Evolutionary conservation across 768 basidiomycete species (phyloP).

Genomic region (Pleurotus sapidus): DNA sequence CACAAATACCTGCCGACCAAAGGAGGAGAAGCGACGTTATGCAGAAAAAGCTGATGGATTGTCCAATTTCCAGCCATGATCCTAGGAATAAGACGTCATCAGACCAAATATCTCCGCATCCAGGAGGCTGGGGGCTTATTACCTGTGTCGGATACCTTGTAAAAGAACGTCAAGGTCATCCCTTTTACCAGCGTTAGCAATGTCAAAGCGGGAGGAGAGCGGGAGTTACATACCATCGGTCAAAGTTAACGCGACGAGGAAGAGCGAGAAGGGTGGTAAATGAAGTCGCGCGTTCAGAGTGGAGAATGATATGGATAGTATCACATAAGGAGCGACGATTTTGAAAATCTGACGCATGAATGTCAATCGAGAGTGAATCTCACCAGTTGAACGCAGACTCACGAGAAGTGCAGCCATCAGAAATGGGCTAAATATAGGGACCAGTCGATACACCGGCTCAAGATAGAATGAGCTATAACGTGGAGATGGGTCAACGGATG

Average conservation of each 20-base stretch:
- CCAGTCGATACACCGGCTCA: conserved; percentile 82
- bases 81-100: conserved; percentile 32
- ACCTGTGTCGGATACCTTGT: conserved; percentile 80
- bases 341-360: conserved; percentile 61
- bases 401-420: conserved; percentile 75
- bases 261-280: conserved; percentile 78
- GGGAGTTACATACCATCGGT: conserved; percentile 50
- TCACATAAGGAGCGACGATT: conserved; percentile 76
- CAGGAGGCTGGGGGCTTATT: not conserved
- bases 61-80: conserved; percentile 88
- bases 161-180: conserved; percentile 84
- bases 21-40: conserved; percentile 76
- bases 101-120: conserved; percentile 8
- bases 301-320: conserved; percentile 68
- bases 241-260: conserved; percentile 72
- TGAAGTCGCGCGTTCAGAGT: conserved; percentile 63
- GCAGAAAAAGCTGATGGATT: conserved; percentile 85
- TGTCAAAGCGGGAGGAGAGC: too few species aligned
- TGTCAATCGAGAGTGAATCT: too few species aligned
- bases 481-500: not conserved
- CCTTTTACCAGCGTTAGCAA: conserved; percentile 32
- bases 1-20: conserved; percentile 78
- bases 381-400: conserved; percentile 8
- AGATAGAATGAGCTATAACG: conserved; percentile 71
- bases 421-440: conserved; percentile 84